Conservation (phyloP, 129 eudicot genomes). For the Flaveria ramosissima region DNA sequence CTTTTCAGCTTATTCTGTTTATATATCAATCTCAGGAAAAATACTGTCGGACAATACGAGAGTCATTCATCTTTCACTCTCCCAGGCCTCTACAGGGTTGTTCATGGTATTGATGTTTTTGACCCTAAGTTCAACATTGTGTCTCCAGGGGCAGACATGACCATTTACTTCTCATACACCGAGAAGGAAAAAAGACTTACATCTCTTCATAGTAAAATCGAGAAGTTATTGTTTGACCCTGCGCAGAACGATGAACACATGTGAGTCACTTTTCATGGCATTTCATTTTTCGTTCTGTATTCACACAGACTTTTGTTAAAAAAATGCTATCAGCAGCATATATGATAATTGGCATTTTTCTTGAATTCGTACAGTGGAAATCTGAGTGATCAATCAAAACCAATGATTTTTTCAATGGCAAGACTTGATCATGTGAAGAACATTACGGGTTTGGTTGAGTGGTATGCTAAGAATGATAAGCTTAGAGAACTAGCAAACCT, state of each 20-base stretch:
- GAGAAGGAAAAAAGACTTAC: conserved; percentile 78
- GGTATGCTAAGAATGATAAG: conserved; percentile 68
- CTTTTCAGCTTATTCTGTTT: conserved; percentile 8
- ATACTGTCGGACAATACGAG: conserved; percentile 95
- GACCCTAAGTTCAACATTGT: conserved; percentile 99
- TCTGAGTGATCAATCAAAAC: conserved; percentile 74
- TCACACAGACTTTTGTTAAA: neutral
- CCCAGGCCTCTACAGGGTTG: conserved; percentile 95
- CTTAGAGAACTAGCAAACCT: conserved; percentile 81
- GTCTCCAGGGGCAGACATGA: conserved; percentile 95
- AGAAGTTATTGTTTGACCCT: conserved; percentile 75
- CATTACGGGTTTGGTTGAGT: conserved; percentile 87
- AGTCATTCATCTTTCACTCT: conserved; percentile 94
- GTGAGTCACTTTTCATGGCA: conserved; percentile 47
- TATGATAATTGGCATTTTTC: conserved; percentile 19
- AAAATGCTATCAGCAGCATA: neutral
- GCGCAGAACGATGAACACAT: conserved; percentile 71
- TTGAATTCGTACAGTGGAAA: conserved; percentile 57
- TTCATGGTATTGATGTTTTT: conserved; percentile 90
- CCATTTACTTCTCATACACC: conserved; percentile 72
- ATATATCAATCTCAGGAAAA: conserved; percentile 58
- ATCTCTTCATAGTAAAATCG: conserved; percentile 68
- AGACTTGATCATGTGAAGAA: conserved; percentile 96
- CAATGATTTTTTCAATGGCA: conserved; percentile 95
- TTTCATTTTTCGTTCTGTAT: conserved; percentile 5